phyloP scores from a whole-genome alignment of 2,329 filamentous ascomycete genomes.

The Leptosphaerulina australis region DNA sequence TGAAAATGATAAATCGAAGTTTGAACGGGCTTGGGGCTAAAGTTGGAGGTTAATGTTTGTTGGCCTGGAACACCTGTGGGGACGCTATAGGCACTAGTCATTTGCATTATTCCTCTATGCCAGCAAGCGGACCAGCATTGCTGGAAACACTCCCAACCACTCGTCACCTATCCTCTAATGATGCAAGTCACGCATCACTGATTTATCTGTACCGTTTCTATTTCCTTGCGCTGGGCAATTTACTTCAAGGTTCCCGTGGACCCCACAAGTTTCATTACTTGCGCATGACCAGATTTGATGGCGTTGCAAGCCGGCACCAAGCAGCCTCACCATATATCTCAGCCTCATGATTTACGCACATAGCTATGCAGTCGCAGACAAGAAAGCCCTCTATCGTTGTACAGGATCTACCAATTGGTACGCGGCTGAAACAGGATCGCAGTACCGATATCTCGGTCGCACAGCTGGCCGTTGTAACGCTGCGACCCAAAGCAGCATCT shows the following conservation, averaged over 20 bases:
- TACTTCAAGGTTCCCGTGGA: neutral
- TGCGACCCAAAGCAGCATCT: constrained; percentile 1
- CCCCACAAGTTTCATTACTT: constrained; percentile 3
- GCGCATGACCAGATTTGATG: constrained; percentile 4
- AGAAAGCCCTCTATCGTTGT: constrained; percentile 9
- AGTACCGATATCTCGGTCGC: constrained; percentile 11
- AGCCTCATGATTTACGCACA: constrained; percentile 14
- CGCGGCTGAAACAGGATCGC: constrained; percentile 22
- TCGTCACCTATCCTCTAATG: neutral
- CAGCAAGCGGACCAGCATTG: neutral
- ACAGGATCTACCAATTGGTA: constrained; percentile 11
- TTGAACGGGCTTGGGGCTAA: constrained; percentile 2
- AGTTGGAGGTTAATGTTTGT: constrained; percentile 3
- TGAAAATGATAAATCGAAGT: neutral
- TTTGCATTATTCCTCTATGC: neutral
- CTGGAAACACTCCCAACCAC: neutral
- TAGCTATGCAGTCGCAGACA: constrained; percentile 12
- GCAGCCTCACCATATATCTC: neutral
- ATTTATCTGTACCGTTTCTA: neutral
- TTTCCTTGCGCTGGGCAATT: neutral
- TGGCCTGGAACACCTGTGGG: neutral
- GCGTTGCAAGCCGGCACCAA: constrained; percentile 7
- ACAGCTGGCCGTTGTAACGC: constrained; percentile 24
- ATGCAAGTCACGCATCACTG: constrained; percentile 1
- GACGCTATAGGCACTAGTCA: neutral